Evolutionary conservation across 805 yeast species (phyloP).

Genomic region (Saturnispora galanensis): DNA sequence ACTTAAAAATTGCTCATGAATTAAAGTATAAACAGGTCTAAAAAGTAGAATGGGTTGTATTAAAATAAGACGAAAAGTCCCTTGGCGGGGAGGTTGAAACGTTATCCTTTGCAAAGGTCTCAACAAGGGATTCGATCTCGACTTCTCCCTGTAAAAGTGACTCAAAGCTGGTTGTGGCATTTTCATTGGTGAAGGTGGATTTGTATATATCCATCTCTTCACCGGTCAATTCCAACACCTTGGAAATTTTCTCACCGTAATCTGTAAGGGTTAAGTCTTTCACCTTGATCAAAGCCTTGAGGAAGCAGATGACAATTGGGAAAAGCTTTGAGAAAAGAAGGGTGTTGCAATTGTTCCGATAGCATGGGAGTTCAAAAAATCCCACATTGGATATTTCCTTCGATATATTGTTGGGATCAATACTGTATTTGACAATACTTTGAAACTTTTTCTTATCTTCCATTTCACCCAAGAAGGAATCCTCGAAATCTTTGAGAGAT

Average conservation of each 20-base stretch:
- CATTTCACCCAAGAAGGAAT: background rate
- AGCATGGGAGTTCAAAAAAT: background rate
- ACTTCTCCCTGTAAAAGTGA: background rate
- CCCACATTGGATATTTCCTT: background rate
- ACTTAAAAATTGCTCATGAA: background rate
- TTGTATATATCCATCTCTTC: background rate
- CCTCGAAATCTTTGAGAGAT: background rate
- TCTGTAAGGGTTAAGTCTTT: background rate
- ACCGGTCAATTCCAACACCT: background rate
- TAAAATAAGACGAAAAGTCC: background rate
- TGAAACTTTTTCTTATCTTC: background rate
- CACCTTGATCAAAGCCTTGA: background rate
- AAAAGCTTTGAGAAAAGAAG: background rate
- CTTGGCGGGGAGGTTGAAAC: background rate
- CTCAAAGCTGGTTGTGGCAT: background rate
- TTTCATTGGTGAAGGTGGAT: too few species aligned
- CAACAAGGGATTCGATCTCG: slow-evolving; percentile 1
- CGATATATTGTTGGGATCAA: background rate
- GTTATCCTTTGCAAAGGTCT: background rate
- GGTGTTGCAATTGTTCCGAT: background rate
- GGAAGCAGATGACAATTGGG: background rate
- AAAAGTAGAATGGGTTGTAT: too few species aligned
- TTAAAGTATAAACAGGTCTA: too few species aligned
- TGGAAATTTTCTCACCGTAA: background rate
- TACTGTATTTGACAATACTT: background rate